phyloP scores from a whole-genome alignment of 2,329 filamentous ascomycete species.

The Plenodomus lindquistii region DNA sequence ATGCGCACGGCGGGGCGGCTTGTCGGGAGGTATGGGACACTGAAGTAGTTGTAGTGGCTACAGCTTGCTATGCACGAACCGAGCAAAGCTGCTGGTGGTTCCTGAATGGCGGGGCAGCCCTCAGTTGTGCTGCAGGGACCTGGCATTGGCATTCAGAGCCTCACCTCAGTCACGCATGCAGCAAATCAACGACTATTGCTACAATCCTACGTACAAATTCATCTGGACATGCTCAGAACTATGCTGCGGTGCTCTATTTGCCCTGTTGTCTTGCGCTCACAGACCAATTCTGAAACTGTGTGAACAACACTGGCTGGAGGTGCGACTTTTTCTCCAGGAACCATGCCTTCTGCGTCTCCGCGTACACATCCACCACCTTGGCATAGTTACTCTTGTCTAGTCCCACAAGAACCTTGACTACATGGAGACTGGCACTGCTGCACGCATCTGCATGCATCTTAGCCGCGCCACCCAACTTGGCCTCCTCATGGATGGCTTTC shows the following conservation, averaged over 20 bases:
- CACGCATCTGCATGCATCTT: slow-evolving; percentile 75
- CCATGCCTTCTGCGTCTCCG: slow-evolving; percentile 50
- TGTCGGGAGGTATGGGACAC: neutral
- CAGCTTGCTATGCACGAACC: slow-evolving; percentile 8
- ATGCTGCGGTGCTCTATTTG: slow-evolving; percentile 17
- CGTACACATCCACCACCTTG: slow-evolving; percentile 48
- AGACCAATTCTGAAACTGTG: slow-evolving; percentile 53
- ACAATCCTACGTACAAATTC: neutral
- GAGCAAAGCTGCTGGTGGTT: slow-evolving; percentile 5
- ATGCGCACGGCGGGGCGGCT: neutral
- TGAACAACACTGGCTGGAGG: slow-evolving; percentile 51
- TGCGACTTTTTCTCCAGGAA: slow-evolving; percentile 46
- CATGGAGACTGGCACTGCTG: slow-evolving; percentile 71
- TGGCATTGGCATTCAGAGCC: too few relatives aligned
- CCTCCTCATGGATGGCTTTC: slow-evolving; percentile 69
- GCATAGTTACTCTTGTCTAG: slow-evolving; percentile 48
- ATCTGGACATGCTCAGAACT: neutral
- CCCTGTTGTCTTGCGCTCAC: slow-evolving; percentile 28
- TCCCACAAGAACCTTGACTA: slow-evolving; percentile 65
- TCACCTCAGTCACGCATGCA: too few relatives aligned
- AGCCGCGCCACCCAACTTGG: slow-evolving; percentile 63
- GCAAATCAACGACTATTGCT: too few relatives aligned
- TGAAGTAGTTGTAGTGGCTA: slow-evolving; percentile 4
- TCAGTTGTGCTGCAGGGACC: slow-evolving; percentile 12
- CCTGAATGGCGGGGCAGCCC: slow-evolving; percentile 14